These are phyloP conservation scores for Apiospora saccharicola DNA, from an alignment of 2,329 filamentous ascomycete species.

Conservation along the genomic window DNA sequence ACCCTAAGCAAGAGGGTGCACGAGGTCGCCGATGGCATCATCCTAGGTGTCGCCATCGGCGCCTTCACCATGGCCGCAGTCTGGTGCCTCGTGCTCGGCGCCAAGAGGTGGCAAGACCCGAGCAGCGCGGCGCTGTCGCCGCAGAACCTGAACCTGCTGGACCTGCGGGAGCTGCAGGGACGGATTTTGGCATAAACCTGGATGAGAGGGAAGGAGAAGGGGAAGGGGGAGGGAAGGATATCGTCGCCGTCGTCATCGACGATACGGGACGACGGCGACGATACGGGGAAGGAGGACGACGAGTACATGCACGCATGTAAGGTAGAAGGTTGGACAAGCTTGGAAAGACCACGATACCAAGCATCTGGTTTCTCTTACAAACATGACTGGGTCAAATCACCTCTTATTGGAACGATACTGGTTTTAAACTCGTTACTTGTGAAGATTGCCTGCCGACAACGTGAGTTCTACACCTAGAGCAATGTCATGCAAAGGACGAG, in stretches of 20 bases:
- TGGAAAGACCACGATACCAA: not conserved
- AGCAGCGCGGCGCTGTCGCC: not conserved
- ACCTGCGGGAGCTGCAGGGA: constrained; percentile 7
- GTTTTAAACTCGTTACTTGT: not conserved
- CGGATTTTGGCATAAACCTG: not conserved
- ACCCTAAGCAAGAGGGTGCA: not conserved
- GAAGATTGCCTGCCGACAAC: not conserved
- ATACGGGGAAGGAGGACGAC: not conserved
- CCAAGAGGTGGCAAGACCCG: constrained; percentile 12
- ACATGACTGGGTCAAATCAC: not conserved
- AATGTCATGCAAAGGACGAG: not conserved
- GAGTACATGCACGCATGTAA: not conserved
- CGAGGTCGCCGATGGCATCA: not conserved
- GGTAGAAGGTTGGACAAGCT: not conserved
- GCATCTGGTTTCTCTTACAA: not conserved
- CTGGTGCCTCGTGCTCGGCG: not conserved
- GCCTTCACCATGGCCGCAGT: not conserved
- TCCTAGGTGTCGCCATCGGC: not conserved
- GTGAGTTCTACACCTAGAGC: not conserved
- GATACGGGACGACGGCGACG: too few relatives aligned
- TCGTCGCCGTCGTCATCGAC: too few relatives aligned
- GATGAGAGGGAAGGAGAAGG: not conserved
- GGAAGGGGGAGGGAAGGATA: not conserved
- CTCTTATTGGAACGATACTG: not conserved
- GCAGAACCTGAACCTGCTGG: not conserved